Conservation (phyloP, 768 basidiomycete species). For the Macrolepiota albuminosa region DNA sequence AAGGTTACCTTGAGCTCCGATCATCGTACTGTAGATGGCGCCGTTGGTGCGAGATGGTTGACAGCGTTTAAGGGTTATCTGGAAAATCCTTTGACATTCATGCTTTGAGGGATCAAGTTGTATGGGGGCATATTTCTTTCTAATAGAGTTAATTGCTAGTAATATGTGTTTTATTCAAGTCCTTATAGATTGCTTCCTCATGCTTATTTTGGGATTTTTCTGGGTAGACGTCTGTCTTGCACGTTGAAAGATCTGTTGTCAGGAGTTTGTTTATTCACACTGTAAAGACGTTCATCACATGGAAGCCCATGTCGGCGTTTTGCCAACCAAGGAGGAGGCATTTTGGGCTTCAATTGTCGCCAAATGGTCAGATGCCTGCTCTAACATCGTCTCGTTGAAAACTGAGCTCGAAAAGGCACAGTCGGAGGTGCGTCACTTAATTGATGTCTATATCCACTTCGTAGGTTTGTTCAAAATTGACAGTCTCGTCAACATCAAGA, state of each 20-base stretch:
- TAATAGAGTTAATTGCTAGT: slow-evolving; percentile 12
- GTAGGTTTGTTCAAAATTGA: neutral
- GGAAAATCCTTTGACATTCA: slow-evolving; percentile 95
- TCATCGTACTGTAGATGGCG: slow-evolving; percentile 95
- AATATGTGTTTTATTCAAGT: slow-evolving; percentile 6
- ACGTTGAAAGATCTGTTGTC: neutral
- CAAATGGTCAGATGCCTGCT: slow-evolving; percentile 34
- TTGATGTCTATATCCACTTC: neutral
- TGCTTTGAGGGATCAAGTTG: slow-evolving; percentile 56
- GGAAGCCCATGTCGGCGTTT: neutral
- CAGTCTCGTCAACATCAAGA: slow-evolving; percentile 1
- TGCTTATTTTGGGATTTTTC: neutral
- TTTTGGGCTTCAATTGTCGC: slow-evolving; percentile 31
- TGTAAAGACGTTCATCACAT: neutral
- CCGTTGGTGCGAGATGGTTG: slow-evolving; percentile 91
- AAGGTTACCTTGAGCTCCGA: slow-evolving; percentile 95
- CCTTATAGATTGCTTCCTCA: neutral
- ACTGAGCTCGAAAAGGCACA: slow-evolving; percentile 25
- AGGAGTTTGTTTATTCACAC: neutral
- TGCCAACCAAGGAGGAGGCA: slow-evolving; percentile 24
- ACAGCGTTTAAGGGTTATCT: slow-evolving; percentile 92
- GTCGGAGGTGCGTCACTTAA: slow-evolving; percentile 2
- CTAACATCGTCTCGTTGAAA: slow-evolving; percentile 27
- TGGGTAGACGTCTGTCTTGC: too few species aligned
- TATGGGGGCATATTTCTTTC: neutral